Evolutionary conservation across 768 basidiomycete species (phyloP).

Genomic region (Hypsizygus marmoreus): DNA sequence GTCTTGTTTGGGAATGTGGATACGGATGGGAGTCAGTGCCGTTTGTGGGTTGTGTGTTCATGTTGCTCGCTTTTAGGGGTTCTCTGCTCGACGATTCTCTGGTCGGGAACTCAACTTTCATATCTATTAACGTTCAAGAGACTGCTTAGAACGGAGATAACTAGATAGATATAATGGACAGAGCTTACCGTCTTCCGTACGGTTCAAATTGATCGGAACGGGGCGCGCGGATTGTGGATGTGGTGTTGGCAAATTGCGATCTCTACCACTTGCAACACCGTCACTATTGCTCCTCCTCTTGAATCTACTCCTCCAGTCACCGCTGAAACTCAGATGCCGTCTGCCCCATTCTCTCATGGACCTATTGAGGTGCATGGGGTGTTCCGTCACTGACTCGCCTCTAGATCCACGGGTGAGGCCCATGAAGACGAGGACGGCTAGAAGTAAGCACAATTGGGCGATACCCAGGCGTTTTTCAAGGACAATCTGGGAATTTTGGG

Average conservation of each 20-base stretch:
- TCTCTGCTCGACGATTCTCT: conserved; percentile 1
- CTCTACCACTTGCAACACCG: conserved; percentile 16
- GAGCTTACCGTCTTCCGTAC: conserved; percentile 5
- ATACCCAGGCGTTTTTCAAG: conserved; percentile 90
- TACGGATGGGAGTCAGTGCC: conserved; percentile 1
- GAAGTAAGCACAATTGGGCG: conserved; percentile 81
- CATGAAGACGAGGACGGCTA: conserved; percentile 85
- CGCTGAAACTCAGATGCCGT: conserved; percentile 57
- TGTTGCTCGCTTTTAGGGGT: conserved; percentile 3
- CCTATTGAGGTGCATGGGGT: conserved; percentile 24
- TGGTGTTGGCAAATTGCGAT: conserved; percentile 13
- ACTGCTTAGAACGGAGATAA: too few relatives aligned
- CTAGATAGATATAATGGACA: too few relatives aligned
- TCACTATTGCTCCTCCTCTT: conserved; percentile 27
- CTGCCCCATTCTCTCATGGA: conserved; percentile 57
- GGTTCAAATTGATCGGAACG: conserved; percentile 6
- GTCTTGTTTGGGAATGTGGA: conserved; percentile 8
- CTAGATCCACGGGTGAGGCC: conserved; percentile 79
- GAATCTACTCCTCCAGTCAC: conserved; percentile 49
- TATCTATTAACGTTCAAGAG: too few relatives aligned
- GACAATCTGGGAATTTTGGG: conserved; percentile 52
- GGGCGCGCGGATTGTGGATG: conserved; percentile 32
- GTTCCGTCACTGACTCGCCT: conserved; percentile 30
- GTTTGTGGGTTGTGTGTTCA: conserved; percentile 1
- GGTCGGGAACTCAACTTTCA: conserved; percentile 17